These are phyloP conservation scores for Phoma sp. DNA, from an alignment of 2,329 filamentous ascomycete species.

Conservation along the genomic window DNA sequence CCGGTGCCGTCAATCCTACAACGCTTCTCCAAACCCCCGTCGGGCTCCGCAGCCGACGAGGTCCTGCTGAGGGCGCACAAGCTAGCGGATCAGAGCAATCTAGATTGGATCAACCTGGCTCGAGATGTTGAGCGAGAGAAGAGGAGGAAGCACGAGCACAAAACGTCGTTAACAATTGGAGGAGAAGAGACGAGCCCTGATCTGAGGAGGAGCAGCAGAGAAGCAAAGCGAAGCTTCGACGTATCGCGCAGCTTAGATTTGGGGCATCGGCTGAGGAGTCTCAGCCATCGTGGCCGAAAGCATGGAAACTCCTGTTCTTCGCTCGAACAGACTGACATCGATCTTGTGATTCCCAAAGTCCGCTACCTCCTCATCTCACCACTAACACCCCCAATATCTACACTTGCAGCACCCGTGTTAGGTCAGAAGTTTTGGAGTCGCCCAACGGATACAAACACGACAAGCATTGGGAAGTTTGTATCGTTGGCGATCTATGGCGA, in stretches of 20 bases:
- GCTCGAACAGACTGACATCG: slow-evolving; percentile 4
- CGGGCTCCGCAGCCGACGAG: slow-evolving; percentile 69
- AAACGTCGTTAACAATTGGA: slow-evolving; percentile 50
- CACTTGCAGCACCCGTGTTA: slow-evolving; percentile 43
- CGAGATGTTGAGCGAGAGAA: slow-evolving; percentile 30
- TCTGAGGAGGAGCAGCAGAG: slow-evolving; percentile 51
- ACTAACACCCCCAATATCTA: slow-evolving; percentile 53
- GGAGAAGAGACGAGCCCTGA: slow-evolving; percentile 57
- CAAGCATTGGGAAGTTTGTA: slow-evolving; percentile 33
- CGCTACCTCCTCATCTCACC: slow-evolving; percentile 58
- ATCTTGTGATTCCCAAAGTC: slow-evolving; percentile 29
- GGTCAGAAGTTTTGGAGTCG: slow-evolving; percentile 39
- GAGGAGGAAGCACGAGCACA: slow-evolving; percentile 34
- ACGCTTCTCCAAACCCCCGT: slow-evolving; percentile 62
- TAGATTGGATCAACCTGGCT: slow-evolving; percentile 48
- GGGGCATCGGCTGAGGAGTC: slow-evolving; percentile 32
- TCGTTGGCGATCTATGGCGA: slow-evolving; percentile 79
- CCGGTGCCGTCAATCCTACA: slow-evolving; percentile 63
- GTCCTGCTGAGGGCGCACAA: slow-evolving; percentile 74
- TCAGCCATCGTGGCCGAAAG: slow-evolving; percentile 35
- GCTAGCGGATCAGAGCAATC: slow-evolving; percentile 69
- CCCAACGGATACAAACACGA: slow-evolving; percentile 15
- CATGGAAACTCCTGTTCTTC: slow-evolving; percentile 14
- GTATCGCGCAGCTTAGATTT: slow-evolving; percentile 47
- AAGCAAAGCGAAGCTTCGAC: slow-evolving; percentile 45